Evolutionary conservation across 495 filamentous ascomycete species (phyloP).

Genomic region (Podospora pseudocomata): DNA sequence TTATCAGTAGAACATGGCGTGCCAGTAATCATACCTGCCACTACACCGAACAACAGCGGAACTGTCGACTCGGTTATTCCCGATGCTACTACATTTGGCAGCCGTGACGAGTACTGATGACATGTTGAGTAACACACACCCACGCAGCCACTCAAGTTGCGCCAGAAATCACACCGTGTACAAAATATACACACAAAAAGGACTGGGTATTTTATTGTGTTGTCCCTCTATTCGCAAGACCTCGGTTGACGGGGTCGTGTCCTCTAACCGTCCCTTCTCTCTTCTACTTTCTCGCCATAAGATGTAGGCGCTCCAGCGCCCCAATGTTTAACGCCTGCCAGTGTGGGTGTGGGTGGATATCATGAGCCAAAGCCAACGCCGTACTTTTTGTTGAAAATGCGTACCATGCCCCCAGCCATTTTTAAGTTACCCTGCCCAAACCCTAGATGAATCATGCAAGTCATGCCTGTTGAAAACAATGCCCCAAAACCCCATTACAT

Average conservation of each 20-base stretch:
- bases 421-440: conserved; percentile 41
- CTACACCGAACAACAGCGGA: no score
- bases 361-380: conserved; percentile 51
- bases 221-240: conserved; percentile 19
- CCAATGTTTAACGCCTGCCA: conserved; percentile 35
- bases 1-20: background rate
- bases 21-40: background rate
- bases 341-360: conserved; percentile 36
- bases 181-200: conserved; percentile 1
- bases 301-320: conserved; percentile 14
- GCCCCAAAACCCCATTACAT: conserved; percentile 26
- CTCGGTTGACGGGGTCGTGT: conserved; percentile 34
- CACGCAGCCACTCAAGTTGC: background rate
- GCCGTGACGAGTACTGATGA: background rate
- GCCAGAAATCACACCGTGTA: background rate
- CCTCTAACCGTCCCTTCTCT: background rate
- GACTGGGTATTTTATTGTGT: conserved; percentile 5
- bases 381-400: conserved; percentile 53
- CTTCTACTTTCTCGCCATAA: conserved; percentile 15
- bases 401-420: conserved; percentile 46
- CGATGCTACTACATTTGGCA: background rate
- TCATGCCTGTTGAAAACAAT: conserved; percentile 50
- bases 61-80: background rate
- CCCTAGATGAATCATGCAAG: conserved; percentile 46
- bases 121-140: background rate